Evolutionary conservation across 768 basidiomycete genomes (phyloP), one percentile per base, ranked within the genome.

Genomic region (Mycena vulgaris): DNA sequence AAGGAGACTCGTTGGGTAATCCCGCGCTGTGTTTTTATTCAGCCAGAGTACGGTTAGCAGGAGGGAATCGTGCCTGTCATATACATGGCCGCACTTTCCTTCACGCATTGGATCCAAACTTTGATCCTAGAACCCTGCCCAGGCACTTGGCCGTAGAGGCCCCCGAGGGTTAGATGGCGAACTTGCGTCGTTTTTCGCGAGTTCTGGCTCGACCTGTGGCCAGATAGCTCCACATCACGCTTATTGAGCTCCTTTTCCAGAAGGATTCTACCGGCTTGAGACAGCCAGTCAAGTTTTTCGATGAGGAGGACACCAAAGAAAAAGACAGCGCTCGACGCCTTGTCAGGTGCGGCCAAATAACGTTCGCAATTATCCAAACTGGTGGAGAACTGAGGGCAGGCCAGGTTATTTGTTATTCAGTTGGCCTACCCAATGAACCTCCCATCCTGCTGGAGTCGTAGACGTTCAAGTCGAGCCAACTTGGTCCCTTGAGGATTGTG

Each of bases 231-330:
- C 23, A 17, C 33, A 61, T 70, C 69, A 6, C 69, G 85, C 83
- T 19, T 87, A 79, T 45, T 81, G 14, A 92, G 74, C 58, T 90
- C 89, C 5, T 60, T 45, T 58, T 87, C 78, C 7, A 93, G 72
- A 58, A 72, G 78, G 42, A 78, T 72, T 39, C 74, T 65, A 1
- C 89, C 92, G 48, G 74, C 74, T 0, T 81, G 79, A 0, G 89
- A 87, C 25, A 93, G 84, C 85, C 89, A 90, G 1, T 78, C 71
- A 0, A 88, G 80, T 2, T 79, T 65, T 3, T 80, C 73, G 67
- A 92, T 84, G 42, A 82, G 81, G 0, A 92, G 79, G 7, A 85
- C 73, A 0, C 90, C 91, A 35, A 84, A 86, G 68, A 91, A 89
- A 14, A 83, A 80, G 23, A 90, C 83, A 1, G 77, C 69, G 10